Percentiles rank a stretch among this genome's conserved stretches.
These are phyloP conservation scores for Pythium rishiriense DNA, from an alignment of 352 stramenopile species.

Conservation along the genomic window DNA sequence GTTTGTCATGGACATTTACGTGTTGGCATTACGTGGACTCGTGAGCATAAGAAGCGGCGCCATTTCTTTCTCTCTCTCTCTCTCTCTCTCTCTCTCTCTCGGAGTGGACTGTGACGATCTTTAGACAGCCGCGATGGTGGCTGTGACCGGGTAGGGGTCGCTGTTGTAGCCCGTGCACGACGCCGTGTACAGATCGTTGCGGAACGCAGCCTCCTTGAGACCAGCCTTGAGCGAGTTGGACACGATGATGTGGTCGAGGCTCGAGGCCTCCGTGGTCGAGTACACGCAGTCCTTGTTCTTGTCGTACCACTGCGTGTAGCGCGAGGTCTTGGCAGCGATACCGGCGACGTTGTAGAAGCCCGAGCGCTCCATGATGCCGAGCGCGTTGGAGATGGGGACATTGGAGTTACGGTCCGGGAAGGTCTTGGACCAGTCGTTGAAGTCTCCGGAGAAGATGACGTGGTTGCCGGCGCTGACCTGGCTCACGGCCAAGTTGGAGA, in stretches of 20 bases:
- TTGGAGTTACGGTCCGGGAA: conserved; percentile 67
- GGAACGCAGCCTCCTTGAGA: conserved; percentile 47
- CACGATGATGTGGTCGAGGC: conserved; percentile 63
- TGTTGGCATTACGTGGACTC: no score
- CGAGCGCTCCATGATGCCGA: conserved; percentile 45
- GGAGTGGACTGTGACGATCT: no score
- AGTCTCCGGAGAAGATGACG: conserved; percentile 62
- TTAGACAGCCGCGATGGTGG: conserved; percentile 21
- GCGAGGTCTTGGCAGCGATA: conserved; percentile 38
- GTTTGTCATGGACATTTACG: no score
- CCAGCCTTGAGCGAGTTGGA: conserved; percentile 46
- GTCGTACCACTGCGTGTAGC: conserved; percentile 67
- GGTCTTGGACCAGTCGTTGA: conserved; percentile 62
- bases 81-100: no score
- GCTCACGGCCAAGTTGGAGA: conserved; percentile 42
- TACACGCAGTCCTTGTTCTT: conserved; percentile 64
- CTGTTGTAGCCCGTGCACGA: conserved; percentile 61
- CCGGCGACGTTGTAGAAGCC: conserved; percentile 49
- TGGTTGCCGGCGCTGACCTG: conserved; percentile 48
- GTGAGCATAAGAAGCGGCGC: no score
- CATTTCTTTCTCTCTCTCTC: no score
- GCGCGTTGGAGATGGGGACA: conserved; percentile 50
- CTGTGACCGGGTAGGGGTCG: conserved; percentile 54
- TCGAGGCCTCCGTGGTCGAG: conserved; percentile 46
- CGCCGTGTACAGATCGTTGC: conserved; percentile 49